Percentiles rank a stretch among this genome's conserved stretches.
phyloP scores from a whole-genome alignment of 2,329 filamentous ascomycete genomes.

The Talaromyces sp. region DNA sequence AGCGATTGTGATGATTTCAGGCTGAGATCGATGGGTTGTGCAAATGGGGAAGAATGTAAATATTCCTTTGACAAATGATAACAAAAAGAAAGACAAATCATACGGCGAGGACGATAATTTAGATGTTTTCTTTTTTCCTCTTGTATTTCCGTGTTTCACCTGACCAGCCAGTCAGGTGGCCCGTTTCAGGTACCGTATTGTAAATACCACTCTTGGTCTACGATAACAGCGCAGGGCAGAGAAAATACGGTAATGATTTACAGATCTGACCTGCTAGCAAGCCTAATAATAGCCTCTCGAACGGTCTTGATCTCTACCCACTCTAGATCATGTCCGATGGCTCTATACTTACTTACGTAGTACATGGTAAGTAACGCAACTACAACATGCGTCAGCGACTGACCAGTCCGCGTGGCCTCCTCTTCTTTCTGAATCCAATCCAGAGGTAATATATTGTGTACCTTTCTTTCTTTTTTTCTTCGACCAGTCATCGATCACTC shows the following conservation, averaged over 20 bases:
- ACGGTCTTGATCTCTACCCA: background rate
- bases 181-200: background rate
- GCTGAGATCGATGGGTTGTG: background rate
- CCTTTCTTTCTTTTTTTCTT: background rate
- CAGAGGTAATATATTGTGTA: background rate
- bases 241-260: constrained; percentile 1
- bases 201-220: background rate
- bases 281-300: background rate
- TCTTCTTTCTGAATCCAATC: background rate
- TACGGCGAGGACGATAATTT: background rate
- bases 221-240: background rate
- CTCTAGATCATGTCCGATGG: background rate
- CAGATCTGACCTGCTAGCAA: background rate
- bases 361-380: background rate
- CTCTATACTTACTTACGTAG: background rate
- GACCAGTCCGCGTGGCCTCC: background rate
- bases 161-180: constrained; percentile 8
- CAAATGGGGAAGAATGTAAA: background rate
- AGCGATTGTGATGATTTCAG: background rate
- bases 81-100: background rate
- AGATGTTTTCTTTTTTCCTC: constrained; percentile 4
- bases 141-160: constrained; percentile 1
- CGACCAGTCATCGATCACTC: background rate
- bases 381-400: no score
- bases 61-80: background rate